phyloP scores from a whole-genome alignment of 2,329 filamentous ascomycete species.

The Alternaria arbusti region DNA sequence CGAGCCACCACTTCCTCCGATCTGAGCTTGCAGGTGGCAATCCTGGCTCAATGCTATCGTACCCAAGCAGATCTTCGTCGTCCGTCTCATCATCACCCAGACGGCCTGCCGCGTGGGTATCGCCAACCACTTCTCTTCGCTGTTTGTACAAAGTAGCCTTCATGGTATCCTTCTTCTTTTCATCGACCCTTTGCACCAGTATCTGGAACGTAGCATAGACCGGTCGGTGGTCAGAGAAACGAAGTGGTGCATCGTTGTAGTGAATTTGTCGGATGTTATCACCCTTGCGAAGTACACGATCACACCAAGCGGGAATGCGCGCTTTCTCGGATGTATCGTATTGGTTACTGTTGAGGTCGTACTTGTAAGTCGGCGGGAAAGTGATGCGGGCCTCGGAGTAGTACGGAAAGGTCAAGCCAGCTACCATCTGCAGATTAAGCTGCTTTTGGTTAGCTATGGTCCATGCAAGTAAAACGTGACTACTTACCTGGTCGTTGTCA shows the following conservation, averaged over 20 bases:
- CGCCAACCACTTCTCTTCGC: slow-evolving; percentile 70
- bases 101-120: slow-evolving; percentile 62
- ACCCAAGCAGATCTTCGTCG: slow-evolving; percentile 81
- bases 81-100: slow-evolving; percentile 63
- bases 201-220: slow-evolving; percentile 91
- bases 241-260: slow-evolving; percentile 81
- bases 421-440: slow-evolving; percentile 96
- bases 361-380: slow-evolving; percentile 96
- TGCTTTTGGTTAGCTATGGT: slow-evolving; percentile 48
- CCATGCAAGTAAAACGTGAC: not conserved
- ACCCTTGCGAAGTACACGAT: slow-evolving; percentile 88
- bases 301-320: slow-evolving; percentile 96
- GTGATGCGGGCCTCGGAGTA: slow-evolving; percentile 89
- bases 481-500: slow-evolving; percentile 81
- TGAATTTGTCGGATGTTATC: slow-evolving; percentile 79
- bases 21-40: slow-evolving; percentile 69
- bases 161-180: slow-evolving; percentile 72
- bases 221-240: slow-evolving; percentile 94
- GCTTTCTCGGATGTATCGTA: slow-evolving; percentile 97
- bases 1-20: slow-evolving; percentile 69
- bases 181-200: slow-evolving; percentile 79
- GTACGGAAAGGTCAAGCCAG: slow-evolving; percentile 84
- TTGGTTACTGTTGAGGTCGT: slow-evolving; percentile 82
- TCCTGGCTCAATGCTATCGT: slow-evolving; percentile 82
- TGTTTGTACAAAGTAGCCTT: slow-evolving; percentile 75